These are phyloP conservation scores for Apiotrichum porosum DNA, from an alignment of 1,284 basidiomycete genomes.

Conservation along the genomic window DNA sequence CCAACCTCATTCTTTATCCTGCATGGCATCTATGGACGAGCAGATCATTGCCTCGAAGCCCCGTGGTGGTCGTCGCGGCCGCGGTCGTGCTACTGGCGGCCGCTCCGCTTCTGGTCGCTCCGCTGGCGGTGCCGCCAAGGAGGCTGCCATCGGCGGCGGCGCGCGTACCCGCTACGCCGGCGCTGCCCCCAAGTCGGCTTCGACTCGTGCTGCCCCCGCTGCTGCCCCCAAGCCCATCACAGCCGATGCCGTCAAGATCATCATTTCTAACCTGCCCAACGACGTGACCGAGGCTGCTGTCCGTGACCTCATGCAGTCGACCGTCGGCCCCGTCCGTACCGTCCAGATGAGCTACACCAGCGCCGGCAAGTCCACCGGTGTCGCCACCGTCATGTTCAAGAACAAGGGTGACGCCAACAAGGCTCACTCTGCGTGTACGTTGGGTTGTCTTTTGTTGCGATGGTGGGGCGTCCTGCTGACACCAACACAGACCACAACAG, in stretches of 20 bases:
- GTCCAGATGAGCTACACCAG: constrained; percentile 82
- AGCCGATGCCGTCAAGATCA: constrained; percentile 74
- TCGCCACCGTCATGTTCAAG: constrained; percentile 80
- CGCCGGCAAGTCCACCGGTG: constrained; percentile 80
- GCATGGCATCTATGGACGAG: too few relatives aligned
- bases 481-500: constrained; percentile 72
- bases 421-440: constrained; percentile 73
- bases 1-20: not conserved
- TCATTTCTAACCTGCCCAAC: constrained; percentile 89
- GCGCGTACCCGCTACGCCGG: constrained; percentile 54
- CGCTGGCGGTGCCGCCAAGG: constrained; percentile 13
- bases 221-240: constrained; percentile 45
- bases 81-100: constrained; percentile 48
- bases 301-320: constrained; percentile 87
- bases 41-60: constrained; percentile 69
- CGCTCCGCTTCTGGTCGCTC: constrained; percentile 25
- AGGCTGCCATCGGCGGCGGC: constrained; percentile 24
- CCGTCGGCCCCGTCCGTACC: constrained; percentile 79
- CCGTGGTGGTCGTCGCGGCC: constrained; percentile 51
- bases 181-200: constrained; percentile 19
- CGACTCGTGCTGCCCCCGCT: constrained; percentile 8
- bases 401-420: constrained; percentile 83
- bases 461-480: constrained; percentile 2
- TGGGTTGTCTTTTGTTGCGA: not conserved
- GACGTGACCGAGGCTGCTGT: constrained; percentile 94